These are phyloP conservation scores for Dacryopinax primogenitus DNA, from an alignment of 768 basidiomycete genomes.

Conservation along the genomic window DNA sequence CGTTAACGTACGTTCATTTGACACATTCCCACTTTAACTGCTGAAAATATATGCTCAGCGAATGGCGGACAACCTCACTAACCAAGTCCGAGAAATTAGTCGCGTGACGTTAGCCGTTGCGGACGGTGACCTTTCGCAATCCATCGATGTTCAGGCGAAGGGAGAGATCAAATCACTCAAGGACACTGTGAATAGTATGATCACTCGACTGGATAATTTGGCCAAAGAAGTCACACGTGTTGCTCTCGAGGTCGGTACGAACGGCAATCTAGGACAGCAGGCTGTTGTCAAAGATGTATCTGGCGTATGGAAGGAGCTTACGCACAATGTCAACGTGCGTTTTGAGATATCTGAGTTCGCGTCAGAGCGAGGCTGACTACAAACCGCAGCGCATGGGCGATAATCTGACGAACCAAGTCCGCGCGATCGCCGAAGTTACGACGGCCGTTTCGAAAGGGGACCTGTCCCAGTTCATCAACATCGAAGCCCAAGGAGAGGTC, in stretches of 20 bases:
- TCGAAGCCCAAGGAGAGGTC: conserved; percentile 29
- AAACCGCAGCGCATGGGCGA: conserved; percentile 22
- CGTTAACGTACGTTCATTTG: conserved; percentile 15
- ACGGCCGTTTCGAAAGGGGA: conserved; percentile 30
- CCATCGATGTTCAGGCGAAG: conserved; percentile 83
- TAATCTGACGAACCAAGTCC: conserved; percentile 28
- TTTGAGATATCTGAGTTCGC: not conserved
- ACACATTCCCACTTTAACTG: not conserved
- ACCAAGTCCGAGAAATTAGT: conserved; percentile 83
- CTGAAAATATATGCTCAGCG: conserved; percentile 46
- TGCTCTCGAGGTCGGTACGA: conserved; percentile 79
- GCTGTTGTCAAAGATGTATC: conserved; percentile 83
- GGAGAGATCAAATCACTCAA: conserved; percentile 78
- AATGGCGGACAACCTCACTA: conserved; percentile 76
- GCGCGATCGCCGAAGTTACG: conserved; percentile 32
- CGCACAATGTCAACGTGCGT: conserved; percentile 76
- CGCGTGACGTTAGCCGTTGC: conserved; percentile 68
- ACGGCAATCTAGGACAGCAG: conserved; percentile 82
- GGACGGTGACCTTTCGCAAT: conserved; percentile 65
- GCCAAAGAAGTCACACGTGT: conserved; percentile 54
- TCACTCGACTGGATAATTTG: conserved; percentile 23
- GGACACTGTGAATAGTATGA: conserved; percentile 50
- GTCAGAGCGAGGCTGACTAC: conserved; percentile 6
- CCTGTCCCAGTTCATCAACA: conserved; percentile 26
- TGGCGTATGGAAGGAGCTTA: conserved; percentile 86